Base-by-base conservation (phyloP, 768 basidiomycete genomes). In the Pulveroboletus frians region DNA sequence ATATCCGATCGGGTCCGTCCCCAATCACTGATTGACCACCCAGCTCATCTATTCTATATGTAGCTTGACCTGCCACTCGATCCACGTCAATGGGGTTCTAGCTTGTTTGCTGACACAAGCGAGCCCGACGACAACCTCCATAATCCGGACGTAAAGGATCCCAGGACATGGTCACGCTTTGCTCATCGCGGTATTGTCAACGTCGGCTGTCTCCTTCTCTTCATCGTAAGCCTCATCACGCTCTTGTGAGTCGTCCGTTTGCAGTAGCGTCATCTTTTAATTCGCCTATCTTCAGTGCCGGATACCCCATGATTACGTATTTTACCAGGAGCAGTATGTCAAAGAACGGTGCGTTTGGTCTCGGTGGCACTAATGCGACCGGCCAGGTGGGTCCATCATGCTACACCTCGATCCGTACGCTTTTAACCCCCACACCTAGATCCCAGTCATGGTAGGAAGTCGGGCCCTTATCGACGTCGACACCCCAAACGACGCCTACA, bases 51-150 rank as follows among this genome's bases (percentile, higher is more conserved):
- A 11, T 35, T 11, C 23, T 26, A 26, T 26, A 3, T 26, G 18
- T 46, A 88, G 85, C 86, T 78, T 59, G 76, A 81, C 9, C 70
- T 88, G 15, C 71, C 81, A 3, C 73, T 81, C 11, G 85, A 89
- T 57, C 84, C 84, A 13, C 73, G 77, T 15, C 69, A 71, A 20
- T 88, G 86, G 86, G 82, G 83, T 18, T 76, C 77, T 18, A 76
- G 78, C 58, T 59, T 85, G 35, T 79, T 75, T 18, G 71, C 73
- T 5, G 76, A 80, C 60, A 53, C 73, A 36, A 69, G 76, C 20
- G 87, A 90, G 54, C 63, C 79, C 6, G 87, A 89, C 61, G 88
- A 90, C 62, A 78, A 78, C 39, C 69, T 90, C 17, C 87, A 90
- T 62, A 79, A 87, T 53, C 87, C 87, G 1, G 74, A 80, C 49